Conservation (phyloP, 2,329 filamentous ascomycete genomes). For the Colletotrichum cordylinicola region DNA sequence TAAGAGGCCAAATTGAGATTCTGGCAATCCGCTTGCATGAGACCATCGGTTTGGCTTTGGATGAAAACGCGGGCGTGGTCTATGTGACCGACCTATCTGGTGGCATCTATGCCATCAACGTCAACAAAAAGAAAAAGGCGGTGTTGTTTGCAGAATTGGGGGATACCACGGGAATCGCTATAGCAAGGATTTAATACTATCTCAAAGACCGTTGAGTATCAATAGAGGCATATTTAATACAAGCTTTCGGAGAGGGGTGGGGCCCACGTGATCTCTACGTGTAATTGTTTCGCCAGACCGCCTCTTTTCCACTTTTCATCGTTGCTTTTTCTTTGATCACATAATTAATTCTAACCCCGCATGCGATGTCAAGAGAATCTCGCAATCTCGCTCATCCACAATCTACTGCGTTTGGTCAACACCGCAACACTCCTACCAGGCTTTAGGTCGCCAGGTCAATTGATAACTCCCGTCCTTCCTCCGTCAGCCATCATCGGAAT, state of each 20-base stretch:
- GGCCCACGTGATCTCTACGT: not conserved
- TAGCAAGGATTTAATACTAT: not conserved
- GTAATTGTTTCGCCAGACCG: not conserved
- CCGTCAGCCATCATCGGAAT: not conserved
- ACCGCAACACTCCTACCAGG: not conserved
- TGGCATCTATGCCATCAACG: not conserved
- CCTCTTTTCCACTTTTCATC: not conserved
- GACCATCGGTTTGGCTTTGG: not conserved
- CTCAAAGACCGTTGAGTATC: not conserved
- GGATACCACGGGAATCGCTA: not conserved
- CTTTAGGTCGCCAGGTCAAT: not conserved
- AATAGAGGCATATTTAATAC: not conserved
- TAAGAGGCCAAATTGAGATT: not conserved
- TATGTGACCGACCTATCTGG: constrained; percentile 2
- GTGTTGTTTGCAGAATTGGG: not conserved
- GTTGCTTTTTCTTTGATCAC: not conserved
- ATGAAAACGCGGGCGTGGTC: not conserved
- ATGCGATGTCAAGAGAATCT: not conserved
- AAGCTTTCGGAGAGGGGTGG: not conserved
- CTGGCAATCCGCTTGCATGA: constrained; percentile 3
- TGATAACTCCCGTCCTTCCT: not conserved
- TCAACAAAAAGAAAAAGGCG: not conserved
- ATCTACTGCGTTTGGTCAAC: not conserved
- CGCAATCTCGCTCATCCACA: not conserved
- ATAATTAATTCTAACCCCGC: not conserved